Evolutionary conservation across 164 flowering plant species (phyloP), one percentile per base, ranked within the genome.

Genomic region (Akebia trifoliata): DNA sequence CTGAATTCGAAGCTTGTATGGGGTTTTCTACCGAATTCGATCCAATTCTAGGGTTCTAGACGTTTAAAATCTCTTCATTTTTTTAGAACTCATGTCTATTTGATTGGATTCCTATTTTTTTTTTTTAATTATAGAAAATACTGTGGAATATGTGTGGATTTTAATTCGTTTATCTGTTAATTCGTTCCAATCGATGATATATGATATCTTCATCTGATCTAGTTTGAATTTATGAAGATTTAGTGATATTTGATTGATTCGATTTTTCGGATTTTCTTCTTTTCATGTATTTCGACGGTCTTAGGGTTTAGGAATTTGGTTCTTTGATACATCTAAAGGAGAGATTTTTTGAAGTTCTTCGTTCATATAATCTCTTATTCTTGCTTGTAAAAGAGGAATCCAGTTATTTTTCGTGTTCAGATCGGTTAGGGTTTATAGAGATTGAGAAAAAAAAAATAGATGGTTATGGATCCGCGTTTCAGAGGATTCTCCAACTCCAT

Each of bases 401-500:
- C n/a, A n/a, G n/a, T n/a, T n/a, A n/a, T n/a, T n/a, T n/a, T n/a
- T 44, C 26, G 48, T n/a, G 24, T 44, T 7, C 9, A 18, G 8
- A 3, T 3, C 24, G 39, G 12, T 52, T 21, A 20, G 24, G 56
- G n/a, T 34, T 36, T 30, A 1, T 31, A 12, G 12, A 3, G 10
- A 44, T n/a, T n/a, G n/a, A n/a, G n/a, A n/a, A n/a, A n/a, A n/a
- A n/a, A n/a, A n/a, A n/a, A 21, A 40, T 68, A 62, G 63, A 74
- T 77, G 76, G 63, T 54, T 47, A 80, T 76, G 83, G 81, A 80
- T 61, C 75, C 75, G 15, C 55, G 66, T 12, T 44, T 64, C 1
- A 32, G 61, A 15, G 74, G 65, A 9, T 61, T 60, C 11, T 32
- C 65, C 10, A 65, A 58, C 28, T 60, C 69, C 15, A 11, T 50